Percentiles rank a stretch among this genome's conserved stretches.
Evolutionary conservation across 2,329 filamentous ascomycete species (phyloP).

Genomic region (Cryphonectria japonica): DNA sequence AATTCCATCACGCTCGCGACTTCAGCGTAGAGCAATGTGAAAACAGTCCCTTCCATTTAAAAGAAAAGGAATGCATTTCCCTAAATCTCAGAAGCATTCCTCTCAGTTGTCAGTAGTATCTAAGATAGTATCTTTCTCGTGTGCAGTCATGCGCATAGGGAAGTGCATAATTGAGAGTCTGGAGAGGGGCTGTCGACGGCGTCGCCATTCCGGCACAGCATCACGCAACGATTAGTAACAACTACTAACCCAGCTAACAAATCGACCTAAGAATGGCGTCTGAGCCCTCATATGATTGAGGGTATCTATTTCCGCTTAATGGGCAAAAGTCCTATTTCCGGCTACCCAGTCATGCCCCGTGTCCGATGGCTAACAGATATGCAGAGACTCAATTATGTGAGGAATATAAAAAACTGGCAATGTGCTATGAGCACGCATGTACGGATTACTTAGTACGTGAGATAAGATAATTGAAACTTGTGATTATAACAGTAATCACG

Average conservation of each 20-base stretch:
- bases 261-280: not conserved
- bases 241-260: not conserved
- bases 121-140: not conserved
- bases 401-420: not conserved
- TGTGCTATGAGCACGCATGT: not conserved
- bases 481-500: not conserved
- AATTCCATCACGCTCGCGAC: not conserved
- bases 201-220: slow-evolving; percentile 11
- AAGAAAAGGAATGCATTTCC: too few relatives aligned
- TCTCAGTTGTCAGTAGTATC: not conserved
- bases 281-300: not conserved
- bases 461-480: not conserved
- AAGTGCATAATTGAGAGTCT: not conserved
- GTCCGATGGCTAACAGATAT: not conserved
- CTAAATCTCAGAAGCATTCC: not conserved
- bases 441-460: not conserved
- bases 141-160: not conserved
- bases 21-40: not conserved
- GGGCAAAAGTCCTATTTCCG: not conserved
- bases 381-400: not conserved
- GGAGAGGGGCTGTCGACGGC: not conserved
- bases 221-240: slow-evolving; percentile 6
- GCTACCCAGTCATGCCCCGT: too few relatives aligned
- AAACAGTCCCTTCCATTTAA: not conserved
- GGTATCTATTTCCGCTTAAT: not conserved